Evolutionary conservation across 345 rosid genomes (phyloP), one percentile per base, ranked within the genome.

Genomic region (Gossypium stocksii): DNA sequence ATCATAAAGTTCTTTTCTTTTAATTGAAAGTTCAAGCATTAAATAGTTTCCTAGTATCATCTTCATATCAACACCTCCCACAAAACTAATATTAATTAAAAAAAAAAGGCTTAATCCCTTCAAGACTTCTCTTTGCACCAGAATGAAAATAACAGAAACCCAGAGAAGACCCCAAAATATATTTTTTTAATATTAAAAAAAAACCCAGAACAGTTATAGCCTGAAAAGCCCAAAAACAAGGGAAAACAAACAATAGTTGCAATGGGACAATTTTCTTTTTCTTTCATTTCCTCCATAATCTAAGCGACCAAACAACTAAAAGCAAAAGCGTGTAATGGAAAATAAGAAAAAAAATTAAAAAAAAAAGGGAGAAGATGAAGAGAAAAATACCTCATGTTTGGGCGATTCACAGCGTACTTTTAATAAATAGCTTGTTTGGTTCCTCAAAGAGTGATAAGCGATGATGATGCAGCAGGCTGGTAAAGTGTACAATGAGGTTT

Each of bases 281-380:
- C 15, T 72, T 41, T 41, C n/a, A 7, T 63, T 71, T 65, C 67
- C 60, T 77, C 64, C 66, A 38, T 34, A 59, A 58, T 78, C 73
- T 49, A 43, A 19, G 52, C 27, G 34, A 72, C 17, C 67, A 72
- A 72, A 65, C 80, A 66, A 9, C 38, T 0, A 1, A 3, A 45
- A 25, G 27, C 48, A 45, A 25, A 5, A 51, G 54, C 17, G 45
- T 2, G 1, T 22, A 9, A 59, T 8, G 54, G 2, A 2, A 10
- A 43, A 16, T 53, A 2, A 19, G 14, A 34, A 29, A 34, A 34
- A 34, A 34, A 34, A 29, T 4, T 34, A 0, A 0, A 2, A 65
- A 10, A 27, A 7, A 20, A 0, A 27, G 12, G 12, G 7, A 29
- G 2, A 34, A 20, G 7, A 19, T 2, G 4, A 70, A 43, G 3